phyloP scores from a whole-genome alignment of 2,329 filamentous ascomycete species.

The Monascus ruber region DNA sequence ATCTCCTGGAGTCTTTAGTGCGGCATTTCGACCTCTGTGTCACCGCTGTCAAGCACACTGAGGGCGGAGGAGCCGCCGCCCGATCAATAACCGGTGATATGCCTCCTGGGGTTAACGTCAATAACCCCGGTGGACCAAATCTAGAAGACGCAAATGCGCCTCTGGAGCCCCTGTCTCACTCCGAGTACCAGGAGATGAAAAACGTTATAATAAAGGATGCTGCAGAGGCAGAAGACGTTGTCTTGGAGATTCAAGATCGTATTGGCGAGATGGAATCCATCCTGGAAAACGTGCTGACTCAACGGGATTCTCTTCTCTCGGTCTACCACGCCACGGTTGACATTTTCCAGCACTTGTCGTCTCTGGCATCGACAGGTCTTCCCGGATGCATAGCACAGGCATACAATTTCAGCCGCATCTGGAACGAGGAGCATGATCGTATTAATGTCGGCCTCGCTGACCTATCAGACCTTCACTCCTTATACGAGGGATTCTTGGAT shows the following conservation, averaged over 20 bases:
- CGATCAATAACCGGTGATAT: constrained; percentile 55
- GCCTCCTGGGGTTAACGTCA: constrained; percentile 38
- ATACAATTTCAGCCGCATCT: constrained; percentile 41
- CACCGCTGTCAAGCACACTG: constrained; percentile 79
- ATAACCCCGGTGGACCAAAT: constrained; percentile 18
- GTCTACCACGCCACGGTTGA: constrained; percentile 48
- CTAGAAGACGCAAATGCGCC: constrained; percentile 30
- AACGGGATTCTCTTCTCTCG: constrained; percentile 47
- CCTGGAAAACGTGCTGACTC: constrained; percentile 51
- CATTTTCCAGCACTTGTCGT: constrained; percentile 56
- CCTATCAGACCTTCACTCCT: constrained; percentile 63
- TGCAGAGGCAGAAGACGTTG: constrained; percentile 50
- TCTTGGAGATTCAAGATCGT: constrained; percentile 59
- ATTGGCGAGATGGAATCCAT: constrained; percentile 66
- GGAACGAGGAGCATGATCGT: constrained; percentile 61
- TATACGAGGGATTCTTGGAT: constrained; percentile 76
- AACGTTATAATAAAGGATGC: constrained; percentile 54
- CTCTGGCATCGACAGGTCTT: constrained; percentile 52
- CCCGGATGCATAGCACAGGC: constrained; percentile 39
- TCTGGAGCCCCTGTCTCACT: constrained; percentile 60
- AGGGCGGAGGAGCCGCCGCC: constrained; percentile 62
- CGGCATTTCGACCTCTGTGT: constrained; percentile 89
- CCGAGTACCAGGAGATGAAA: constrained; percentile 74
- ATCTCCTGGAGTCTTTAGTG: constrained; percentile 66
- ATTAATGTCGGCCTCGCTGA: constrained; percentile 62